A percentile compares a stretch with the other conserved stretches of the same genome.
phyloP scores from a whole-genome alignment of 2,329 filamentous ascomycete genomes.

The Colletotrichum sp. region DNA sequence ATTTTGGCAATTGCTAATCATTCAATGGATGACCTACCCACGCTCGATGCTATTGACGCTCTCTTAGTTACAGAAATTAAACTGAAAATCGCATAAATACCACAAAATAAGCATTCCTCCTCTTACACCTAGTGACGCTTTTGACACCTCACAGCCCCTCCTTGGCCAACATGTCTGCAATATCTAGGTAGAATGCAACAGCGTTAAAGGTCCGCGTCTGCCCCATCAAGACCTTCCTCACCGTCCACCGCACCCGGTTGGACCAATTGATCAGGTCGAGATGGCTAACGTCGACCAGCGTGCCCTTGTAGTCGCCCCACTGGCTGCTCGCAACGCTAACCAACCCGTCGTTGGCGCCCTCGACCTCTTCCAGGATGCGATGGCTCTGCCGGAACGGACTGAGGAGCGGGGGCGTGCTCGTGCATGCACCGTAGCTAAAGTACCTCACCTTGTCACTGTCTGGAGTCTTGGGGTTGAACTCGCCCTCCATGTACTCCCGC shows the following conservation, averaged over 20 bases:
- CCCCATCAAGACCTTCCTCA: constrained; percentile 58
- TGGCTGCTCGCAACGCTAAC: constrained; percentile 68
- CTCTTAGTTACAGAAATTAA: background rate
- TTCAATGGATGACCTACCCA: background rate
- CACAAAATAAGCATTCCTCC: background rate
- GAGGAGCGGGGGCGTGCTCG: constrained; percentile 60
- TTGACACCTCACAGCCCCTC: constrained; percentile 52
- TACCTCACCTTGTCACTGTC: constrained; percentile 61
- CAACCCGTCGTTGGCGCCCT: constrained; percentile 71
- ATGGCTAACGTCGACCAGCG: constrained; percentile 65
- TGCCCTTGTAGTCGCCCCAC: constrained; percentile 71
- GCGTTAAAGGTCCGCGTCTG: constrained; percentile 67
- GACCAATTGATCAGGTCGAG: constrained; percentile 73
- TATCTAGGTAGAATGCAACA: constrained; percentile 70
- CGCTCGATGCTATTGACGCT: background rate
- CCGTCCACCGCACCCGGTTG: constrained; percentile 61
- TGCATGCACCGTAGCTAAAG: constrained; percentile 66
- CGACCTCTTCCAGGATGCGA: constrained; percentile 50
- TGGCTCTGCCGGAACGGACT: constrained; percentile 67
- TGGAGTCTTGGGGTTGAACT: constrained; percentile 63
- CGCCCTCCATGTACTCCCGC: constrained; percentile 58
- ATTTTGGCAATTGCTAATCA: background rate
- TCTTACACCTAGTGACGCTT: background rate
- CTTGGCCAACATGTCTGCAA: constrained; percentile 74
- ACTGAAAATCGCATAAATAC: background rate